Percentiles rank a stretch among this genome's conserved stretches.
phyloP scores from a whole-genome alignment of 768 basidiomycete species.

The Agaricus subrufescens region DNA sequence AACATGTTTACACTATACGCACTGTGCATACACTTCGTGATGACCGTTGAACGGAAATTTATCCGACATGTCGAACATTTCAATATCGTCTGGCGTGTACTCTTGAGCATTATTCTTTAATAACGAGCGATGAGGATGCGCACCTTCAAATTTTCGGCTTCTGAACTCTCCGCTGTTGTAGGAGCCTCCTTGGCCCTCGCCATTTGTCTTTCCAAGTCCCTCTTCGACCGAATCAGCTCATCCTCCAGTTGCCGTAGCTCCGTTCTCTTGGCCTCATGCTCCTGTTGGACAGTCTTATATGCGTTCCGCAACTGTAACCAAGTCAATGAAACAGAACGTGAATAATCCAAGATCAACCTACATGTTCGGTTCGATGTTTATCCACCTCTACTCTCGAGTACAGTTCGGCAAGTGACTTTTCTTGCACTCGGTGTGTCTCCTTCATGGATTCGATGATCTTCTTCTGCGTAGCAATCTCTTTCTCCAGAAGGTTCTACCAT shows the following conservation, averaged over 20 bases:
- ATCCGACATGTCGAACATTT: conserved; percentile 86
- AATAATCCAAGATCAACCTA: conserved; percentile 18
- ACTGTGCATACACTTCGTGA: conserved; percentile 94
- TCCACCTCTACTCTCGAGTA: conserved; percentile 32
- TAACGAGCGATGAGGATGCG: background rate
- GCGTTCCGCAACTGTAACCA: conserved; percentile 10
- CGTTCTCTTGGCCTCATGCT: conserved; percentile 24
- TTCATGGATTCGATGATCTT: conserved; percentile 22
- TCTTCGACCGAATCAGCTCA: conserved; percentile 38
- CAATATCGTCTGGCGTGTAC: conserved; percentile 56
- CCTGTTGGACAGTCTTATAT: conserved; percentile 30
- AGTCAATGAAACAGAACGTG: background rate
- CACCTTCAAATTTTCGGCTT: conserved; percentile 7
- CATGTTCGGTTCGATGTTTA: conserved; percentile 33
- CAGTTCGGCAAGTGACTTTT: conserved; percentile 28
- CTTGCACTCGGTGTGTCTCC: conserved; percentile 21
- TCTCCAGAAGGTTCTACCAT: conserved; percentile 30
- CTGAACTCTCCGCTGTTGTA: conserved; percentile 1
- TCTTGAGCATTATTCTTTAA: too few species aligned
- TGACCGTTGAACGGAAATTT: conserved; percentile 71
- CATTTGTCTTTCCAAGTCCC: conserved; percentile 19
- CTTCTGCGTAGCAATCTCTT: conserved; percentile 32
- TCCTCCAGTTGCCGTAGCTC: conserved; percentile 46
- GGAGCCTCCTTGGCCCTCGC: conserved; percentile 1
- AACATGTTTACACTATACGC: conserved; percentile 27